Conservation (phyloP, 1,139 yeast genomes). For the Yamadazyma friedrichii region DNA sequence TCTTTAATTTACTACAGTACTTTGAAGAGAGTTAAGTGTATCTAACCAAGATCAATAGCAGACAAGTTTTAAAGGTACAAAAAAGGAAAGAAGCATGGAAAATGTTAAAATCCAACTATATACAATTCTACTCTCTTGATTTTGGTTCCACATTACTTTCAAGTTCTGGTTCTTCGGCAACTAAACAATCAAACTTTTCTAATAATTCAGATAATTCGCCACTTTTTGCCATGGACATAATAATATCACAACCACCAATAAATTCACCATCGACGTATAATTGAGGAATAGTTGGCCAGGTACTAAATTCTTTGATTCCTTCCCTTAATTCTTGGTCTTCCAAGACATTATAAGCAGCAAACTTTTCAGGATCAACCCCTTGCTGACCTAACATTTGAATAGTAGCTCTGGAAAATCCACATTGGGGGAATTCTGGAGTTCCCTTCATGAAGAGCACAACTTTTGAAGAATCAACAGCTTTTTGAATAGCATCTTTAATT, state of each 20-base stretch:
- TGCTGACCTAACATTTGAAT: constrained; percentile 92
- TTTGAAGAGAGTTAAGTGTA: too few species aligned
- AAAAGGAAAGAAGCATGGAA: too few species aligned
- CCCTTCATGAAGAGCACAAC: constrained; percentile 96
- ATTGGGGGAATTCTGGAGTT: constrained; percentile 96
- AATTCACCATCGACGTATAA: constrained; percentile 75
- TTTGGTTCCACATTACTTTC: constrained; percentile 40
- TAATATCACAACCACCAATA: constrained; percentile 96
- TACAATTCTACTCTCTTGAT: constrained; percentile 22
- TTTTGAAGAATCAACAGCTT: constrained; percentile 84
- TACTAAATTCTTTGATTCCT: constrained; percentile 92
- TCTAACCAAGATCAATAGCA: too few species aligned
- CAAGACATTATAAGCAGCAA: constrained; percentile 94
- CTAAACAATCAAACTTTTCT: constrained; percentile 75
- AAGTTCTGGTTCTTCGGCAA: constrained; percentile 62
- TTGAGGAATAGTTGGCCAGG: constrained; percentile 93
- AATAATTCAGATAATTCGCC: constrained; percentile 90
- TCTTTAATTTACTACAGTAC: too few species aligned
- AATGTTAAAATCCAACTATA: not conserved
- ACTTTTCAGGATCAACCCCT: constrained; percentile 94
- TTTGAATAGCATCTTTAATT: constrained; percentile 77
- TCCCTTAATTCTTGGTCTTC: constrained; percentile 91
- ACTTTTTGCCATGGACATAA: constrained; percentile 83
- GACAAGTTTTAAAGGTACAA: too few species aligned
- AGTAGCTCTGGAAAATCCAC: constrained; percentile 96